Evolutionary conservation across 495 filamentous ascomycete genomes (phyloP), one percentile per base, ranked within the genome.

Genomic region (Amniculicola lignicola): DNA sequence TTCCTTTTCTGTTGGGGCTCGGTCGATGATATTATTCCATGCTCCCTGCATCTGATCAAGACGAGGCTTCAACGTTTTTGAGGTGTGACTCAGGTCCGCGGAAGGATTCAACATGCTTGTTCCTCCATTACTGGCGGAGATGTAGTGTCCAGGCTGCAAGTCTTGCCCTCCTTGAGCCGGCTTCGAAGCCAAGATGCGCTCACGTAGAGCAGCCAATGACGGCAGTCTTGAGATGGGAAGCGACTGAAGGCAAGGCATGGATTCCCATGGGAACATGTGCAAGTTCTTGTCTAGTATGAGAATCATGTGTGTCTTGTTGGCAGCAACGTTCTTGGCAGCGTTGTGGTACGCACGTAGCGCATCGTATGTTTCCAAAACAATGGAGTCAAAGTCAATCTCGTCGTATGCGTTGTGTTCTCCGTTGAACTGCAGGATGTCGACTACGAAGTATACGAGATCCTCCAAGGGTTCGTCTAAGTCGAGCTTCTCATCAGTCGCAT

Each of bases 381-480:
- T 67, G 37, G 64, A 28, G 64, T 98, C 93, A 60, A 96, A 92
- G 67, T 98, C 91, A 62, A 98, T 86, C 72, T 98, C 93, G 66
- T 97, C 94, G 72, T 96, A 96, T 1, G 94, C 93, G 69, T 97
- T 97, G 25, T 84, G 80, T 70, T 98, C 93, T 1, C 93, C 93
- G 59, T 94, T 88, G 70, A 97, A 98, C 70, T 97, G 94, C 23
- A 97, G 74, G 43, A 97, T 91, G 67, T 98, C 93, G 3, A 97
- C 84, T 7, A 97, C 88, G 64, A 96, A 97, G 69, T 96, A 96
- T 0, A 98, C 78, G 41, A 98, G 72, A 67, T 98, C 93, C 61
- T 83, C 88, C 36, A 98, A 67, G 0, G 84, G 81, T 59, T 97
- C 93, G 47, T 95, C 90, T 1, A 91, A 75, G 52, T 95, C 91